Evolutionary conservation across 2,329 filamentous ascomycete genomes (phyloP), one percentile per base, ranked within the genome.

Genomic region (Penicillium sumatraense): DNA sequence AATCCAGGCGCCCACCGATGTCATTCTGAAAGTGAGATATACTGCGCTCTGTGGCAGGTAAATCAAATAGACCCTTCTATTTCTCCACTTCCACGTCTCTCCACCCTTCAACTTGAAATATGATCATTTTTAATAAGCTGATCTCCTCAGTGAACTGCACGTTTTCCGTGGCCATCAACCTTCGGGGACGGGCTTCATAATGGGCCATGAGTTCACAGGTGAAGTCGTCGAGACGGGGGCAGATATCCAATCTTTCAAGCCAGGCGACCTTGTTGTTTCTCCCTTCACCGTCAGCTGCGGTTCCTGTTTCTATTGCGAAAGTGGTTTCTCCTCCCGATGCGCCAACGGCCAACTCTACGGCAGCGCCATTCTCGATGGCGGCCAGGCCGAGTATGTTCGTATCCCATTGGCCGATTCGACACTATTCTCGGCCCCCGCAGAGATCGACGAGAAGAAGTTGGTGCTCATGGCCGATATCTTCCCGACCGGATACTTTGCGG

Each of bases 401-500:
- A 83, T 96, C 8, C 92, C 93, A 0, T 76, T 88, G 40, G 92
- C 92, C 1, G 91, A 96, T 65, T 84, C 86, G 10, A 96, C 91
- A 0, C 84, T 89, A 7, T 82, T 92, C 63, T 86, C 85, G 61
- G 88, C 90, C 0, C 88, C 89, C 0, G 70, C 82, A 0, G 81
- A 81, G 3, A 88, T 95, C 55, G 84, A 87, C 16, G 87, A 93
- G 64, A 83, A 88, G 60, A 86, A 86, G 31, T 78, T 96, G 24
- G 86, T 96, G 5, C 80, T 96, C 20, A 96, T 96, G 91, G 91
- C 90, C 4, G 91, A 96, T 69, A 96, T 96, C 63, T 95, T 93
- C 73, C 91, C 91, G 0, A 90, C 87, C 0, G 74, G 92, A 1
- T 96, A 85, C 74, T 96, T 91, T 64, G 91, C 90, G 1, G 89